Evolutionary conservation across 2,329 filamentous ascomycete species (phyloP), one percentile per base, ranked within the genome.

Genomic region (Pseudogymnoascus sp.): DNA sequence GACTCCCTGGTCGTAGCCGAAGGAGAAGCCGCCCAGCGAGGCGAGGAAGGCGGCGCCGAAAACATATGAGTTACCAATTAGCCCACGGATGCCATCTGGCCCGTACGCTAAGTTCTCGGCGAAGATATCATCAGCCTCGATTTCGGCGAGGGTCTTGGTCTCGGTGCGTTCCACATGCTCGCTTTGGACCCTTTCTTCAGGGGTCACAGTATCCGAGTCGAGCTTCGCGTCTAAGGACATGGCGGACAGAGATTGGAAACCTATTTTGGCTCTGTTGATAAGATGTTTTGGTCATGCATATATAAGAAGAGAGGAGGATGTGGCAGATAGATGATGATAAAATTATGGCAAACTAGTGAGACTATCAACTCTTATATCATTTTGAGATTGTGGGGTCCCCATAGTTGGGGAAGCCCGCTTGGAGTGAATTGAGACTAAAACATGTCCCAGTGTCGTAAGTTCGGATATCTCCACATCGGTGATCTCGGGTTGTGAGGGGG

Each of bases 41-140:
- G 78, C 78, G 11, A 79, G 69, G 11, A 79, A 70, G 0, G 77
- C 77, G 6, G 76, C 77, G 15, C 76, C 75, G 15, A 78, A 74
- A n/a, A 79, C 76, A 62, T 75, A 79, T 0, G 74, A 72, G 0
- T 75, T 77, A 33, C 67, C 66, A 13, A 76, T 13, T 17, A 78
- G 70, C 4, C 73, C 74, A 23, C 65, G 63, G 50, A 75, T 59
- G 9, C 75, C 74, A 31, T 67, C 60, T 4, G 64, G 65, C 13
- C 73, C 74, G 61, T 76, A 76, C 23, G 36, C n/a, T n/a, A 62
- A 15, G 9, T 62, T 44, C 26, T 33, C 28, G 66, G 35, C 35
- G 4, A 36, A 36, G 35, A 36, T 36, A n/a, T 36, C 35, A 15
- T 36, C 35, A 36, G 13, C 35, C 13, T 36, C 35, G 13, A 36